Evolutionary conservation across 306 rosid genomes (phyloP).

Genomic region (Rosa chinensis): DNA sequence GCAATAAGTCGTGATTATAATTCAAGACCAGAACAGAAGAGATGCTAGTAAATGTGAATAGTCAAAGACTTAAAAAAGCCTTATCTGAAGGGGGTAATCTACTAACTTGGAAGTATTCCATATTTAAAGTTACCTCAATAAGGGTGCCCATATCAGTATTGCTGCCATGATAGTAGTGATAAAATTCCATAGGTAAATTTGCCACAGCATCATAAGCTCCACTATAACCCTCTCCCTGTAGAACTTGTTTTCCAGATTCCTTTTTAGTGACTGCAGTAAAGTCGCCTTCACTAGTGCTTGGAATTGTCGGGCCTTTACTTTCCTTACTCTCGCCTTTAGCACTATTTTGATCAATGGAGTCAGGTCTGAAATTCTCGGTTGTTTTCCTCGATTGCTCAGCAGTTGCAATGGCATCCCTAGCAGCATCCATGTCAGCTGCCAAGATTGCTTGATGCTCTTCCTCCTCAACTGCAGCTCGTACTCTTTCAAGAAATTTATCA

Average conservation of each 20-base stretch:
- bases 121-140: conserved; percentile 61
- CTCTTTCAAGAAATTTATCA: conserved; percentile 76
- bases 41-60: not conserved
- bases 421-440: conserved; percentile 80
- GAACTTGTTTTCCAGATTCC: conserved; percentile 41
- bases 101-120: conserved; percentile 9
- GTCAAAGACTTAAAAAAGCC: not conserved
- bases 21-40: conserved; percentile 9
- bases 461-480: conserved; percentile 84
- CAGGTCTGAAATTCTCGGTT: conserved; percentile 36
- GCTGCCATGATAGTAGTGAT: conserved; percentile 93
- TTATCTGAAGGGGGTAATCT: not conserved
- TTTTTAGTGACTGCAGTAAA: conserved; percentile 34
- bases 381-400: conserved; percentile 77
- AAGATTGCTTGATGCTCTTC: conserved; percentile 89
- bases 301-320: conserved; percentile 31
- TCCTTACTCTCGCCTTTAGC: conserved; percentile 30
- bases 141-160: conserved; percentile 88
- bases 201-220: conserved; percentile 63
- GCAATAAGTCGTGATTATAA: conserved; percentile 9
- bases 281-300: conserved; percentile 31
- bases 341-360: conserved; percentile 34
- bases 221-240: conserved; percentile 42
- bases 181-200: conserved; percentile 83
- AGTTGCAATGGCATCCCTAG: conserved; percentile 81